phyloP scores from a whole-genome alignment of 495 filamentous ascomycete genomes.

The Bathelium albidoporum region DNA sequence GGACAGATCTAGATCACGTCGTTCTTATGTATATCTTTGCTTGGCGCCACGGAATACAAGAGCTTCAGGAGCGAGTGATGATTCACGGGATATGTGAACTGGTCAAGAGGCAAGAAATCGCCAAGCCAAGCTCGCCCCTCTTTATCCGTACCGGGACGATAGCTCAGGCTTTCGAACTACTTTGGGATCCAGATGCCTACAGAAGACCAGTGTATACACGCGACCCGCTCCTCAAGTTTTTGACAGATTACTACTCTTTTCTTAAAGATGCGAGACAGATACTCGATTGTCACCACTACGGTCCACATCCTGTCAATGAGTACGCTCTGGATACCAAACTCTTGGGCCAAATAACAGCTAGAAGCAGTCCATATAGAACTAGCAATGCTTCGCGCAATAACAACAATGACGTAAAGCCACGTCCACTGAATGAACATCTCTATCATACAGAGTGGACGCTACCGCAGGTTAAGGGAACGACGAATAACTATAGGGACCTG shows the following conservation, averaged over 20 bases:
- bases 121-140: background rate
- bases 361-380: background rate
- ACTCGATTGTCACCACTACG: background rate
- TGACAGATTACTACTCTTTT: background rate
- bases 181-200: background rate
- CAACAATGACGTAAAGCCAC: background rate
- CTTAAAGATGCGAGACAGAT: background rate
- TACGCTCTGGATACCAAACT: background rate
- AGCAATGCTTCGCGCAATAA: background rate
- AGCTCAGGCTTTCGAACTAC: background rate
- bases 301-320: background rate
- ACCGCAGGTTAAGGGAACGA: background rate
- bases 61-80: background rate
- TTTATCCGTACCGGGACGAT: background rate
- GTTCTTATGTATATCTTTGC: background rate
- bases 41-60: background rate
- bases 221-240: background rate
- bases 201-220: background rate
- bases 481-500: background rate
- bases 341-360: background rate
- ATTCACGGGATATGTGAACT: background rate
- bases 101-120: background rate
- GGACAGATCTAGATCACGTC: background rate
- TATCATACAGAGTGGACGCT: background rate
- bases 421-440: background rate